Percentiles rank a stretch among this genome's conserved stretches.
phyloP scores from a whole-genome alignment of 23 red algal genomes.

The Chondrus crispus region DNA sequence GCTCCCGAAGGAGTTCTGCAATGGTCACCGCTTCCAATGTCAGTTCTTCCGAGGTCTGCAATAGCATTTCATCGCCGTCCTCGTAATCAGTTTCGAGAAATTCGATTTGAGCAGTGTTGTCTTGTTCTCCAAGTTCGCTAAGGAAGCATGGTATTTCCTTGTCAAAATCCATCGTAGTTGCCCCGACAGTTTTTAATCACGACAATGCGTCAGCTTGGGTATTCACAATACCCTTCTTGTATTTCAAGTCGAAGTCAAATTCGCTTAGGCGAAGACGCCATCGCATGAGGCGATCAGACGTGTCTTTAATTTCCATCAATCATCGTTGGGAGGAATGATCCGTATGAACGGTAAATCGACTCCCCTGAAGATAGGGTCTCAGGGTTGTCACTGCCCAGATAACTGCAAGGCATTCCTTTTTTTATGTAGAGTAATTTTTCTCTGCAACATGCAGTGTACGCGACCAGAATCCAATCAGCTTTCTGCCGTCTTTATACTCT shows the following conservation, averaged over 20 bases:
- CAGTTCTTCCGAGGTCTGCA: too few relatives aligned
- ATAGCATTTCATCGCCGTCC: too few relatives aligned
- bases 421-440: not conserved
- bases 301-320: not conserved
- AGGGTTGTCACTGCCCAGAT: not conserved
- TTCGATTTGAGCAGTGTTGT: too few relatives aligned
- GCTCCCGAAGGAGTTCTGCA: not conserved
- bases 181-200: not conserved
- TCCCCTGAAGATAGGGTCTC: not conserved
- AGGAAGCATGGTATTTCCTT: not conserved
- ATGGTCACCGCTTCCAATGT: not conserved
- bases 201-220: not conserved
- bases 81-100: too few relatives aligned
- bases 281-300: not conserved
- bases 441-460: not conserved
- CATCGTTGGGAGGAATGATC: conserved; percentile 11
- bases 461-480: not conserved
- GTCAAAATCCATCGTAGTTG: not conserved
- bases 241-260: not conserved
- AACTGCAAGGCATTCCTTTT: not conserved
- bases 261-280: not conserved
- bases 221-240: not conserved
- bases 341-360: not conserved
- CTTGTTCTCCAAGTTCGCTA: too few relatives aligned
- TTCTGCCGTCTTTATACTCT: not conserved